Percentiles rank a stretch among this genome's conserved stretches.
These are phyloP conservation scores for Lepidium didymum DNA, from an alignment of 345 rosid genomes.

Conservation along the genomic window DNA sequence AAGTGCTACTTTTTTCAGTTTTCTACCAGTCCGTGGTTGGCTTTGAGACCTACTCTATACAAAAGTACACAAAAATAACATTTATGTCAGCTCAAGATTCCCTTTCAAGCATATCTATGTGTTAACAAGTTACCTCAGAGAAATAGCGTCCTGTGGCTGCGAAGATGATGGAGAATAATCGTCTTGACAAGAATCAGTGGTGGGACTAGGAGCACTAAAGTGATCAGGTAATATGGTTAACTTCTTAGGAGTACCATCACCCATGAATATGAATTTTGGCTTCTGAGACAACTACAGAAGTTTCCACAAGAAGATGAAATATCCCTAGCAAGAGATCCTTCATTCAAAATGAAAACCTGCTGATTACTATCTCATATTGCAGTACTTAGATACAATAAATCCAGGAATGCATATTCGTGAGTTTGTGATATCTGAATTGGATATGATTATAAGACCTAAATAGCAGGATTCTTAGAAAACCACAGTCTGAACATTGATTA, in stretches of 20 bases:
- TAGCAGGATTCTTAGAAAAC: not conserved
- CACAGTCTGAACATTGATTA: not conserved
- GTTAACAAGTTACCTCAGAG: conserved; percentile 35
- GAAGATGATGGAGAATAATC: conserved; percentile 35
- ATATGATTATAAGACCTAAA: not conserved
- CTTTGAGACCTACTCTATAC: conserved; percentile 52
- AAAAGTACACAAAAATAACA: conserved; percentile 23
- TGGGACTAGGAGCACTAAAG: conserved; percentile 49
- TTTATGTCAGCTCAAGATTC: conserved; percentile 15
- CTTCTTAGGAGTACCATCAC: conserved; percentile 48
- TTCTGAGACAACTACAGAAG: not conserved
- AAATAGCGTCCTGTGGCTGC: conserved; percentile 30
- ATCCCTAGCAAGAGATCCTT: not conserved
- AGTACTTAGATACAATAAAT: not conserved
- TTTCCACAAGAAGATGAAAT: not conserved
- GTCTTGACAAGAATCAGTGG: conserved; percentile 29
- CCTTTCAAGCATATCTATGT: not conserved
- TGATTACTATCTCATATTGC: not conserved
- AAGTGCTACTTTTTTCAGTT: conserved; percentile 45
- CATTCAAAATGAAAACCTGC: not conserved
- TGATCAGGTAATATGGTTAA: conserved; percentile 61
- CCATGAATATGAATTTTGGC: conserved; percentile 49
- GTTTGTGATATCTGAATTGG: not conserved
- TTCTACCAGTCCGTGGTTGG: conserved; percentile 39
- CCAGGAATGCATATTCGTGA: not conserved